Evolutionary conservation across 352 stramenopile genomes (phyloP), one percentile per base, ranked within the genome.

Genomic region (Globisporangium spinosum): DNA sequence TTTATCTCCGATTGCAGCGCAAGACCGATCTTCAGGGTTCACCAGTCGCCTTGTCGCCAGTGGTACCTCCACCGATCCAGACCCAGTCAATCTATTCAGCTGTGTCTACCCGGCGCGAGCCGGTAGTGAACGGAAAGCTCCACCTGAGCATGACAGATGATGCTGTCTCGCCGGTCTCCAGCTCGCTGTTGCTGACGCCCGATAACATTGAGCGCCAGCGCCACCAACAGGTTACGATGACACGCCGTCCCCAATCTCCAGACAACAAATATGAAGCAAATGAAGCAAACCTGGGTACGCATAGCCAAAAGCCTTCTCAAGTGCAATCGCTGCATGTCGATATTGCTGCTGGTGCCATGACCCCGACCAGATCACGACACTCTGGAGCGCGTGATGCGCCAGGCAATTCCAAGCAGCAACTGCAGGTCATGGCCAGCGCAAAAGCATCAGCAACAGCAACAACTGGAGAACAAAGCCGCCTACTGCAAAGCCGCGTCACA

Each of bases 1-100:
- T 91, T 9, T 80, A 86, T 29, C 71, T 72, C 15, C 75, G 73
- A 54, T 59, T 89, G 58, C 75, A 89, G 71, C 76, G 82, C 27
- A 84, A 82, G 65, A 78, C 68, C 22, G 70, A 69, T 23, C 43
- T 79, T 5, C 62, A 64, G 8, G 55, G 51, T 9, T 22, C 67
- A 15, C 64, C 69, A 51, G 17, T n/a, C 43, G 17, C 43, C 12
- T 54, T 59, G 8, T 69, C 67, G 29, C 53, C 58, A 47, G 54
- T 22, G 27, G 9, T 38, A 12, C 60, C 25, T 22, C 29, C 35
- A 7, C 43, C 49, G 49, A 62, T 55, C 20, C 25, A 54, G 35
- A 64, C 35, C 27, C 58, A 64, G 13, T 29, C 15, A 9, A 61
- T 8, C 47, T 61, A 1, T n/a, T 20, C 17, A 70, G 3, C n/a